Conservation (phyloP, 176 grass and related monocot genomes). For the Carex cristatella region DNA sequence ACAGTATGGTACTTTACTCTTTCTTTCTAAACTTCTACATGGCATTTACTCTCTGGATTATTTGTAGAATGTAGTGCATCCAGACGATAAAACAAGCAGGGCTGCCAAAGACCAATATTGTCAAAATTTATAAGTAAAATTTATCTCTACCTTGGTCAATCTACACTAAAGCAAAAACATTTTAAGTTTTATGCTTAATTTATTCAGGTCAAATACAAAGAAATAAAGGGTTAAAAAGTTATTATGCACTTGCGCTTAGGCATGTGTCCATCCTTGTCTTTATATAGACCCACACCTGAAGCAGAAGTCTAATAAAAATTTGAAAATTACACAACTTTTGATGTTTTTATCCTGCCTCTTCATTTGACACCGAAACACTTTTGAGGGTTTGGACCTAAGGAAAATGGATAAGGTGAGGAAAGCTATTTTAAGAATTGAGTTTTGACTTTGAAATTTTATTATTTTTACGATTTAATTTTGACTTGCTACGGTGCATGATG, state of each 20-base stretch:
- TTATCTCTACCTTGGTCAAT: too few species aligned
- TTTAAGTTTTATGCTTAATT: too few species aligned
- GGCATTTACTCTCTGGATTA: background rate
- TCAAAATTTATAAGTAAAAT: too few species aligned
- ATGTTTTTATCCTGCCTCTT: slow-evolving; percentile 82
- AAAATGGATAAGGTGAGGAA: slow-evolving; percentile 82
- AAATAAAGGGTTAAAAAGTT: too few species aligned
- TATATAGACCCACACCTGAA: too few species aligned
- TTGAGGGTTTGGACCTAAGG: slow-evolving; percentile 79
- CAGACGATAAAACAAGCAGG: too few species aligned
- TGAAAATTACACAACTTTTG: background rate
- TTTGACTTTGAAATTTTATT: background rate
- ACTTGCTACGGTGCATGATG: background rate
- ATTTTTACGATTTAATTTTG: slow-evolving; percentile 10
- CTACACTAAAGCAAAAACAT: too few species aligned
- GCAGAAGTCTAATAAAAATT: background rate
- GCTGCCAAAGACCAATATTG: too few species aligned
- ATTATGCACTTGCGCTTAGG: too few species aligned
- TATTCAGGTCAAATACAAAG: too few species aligned
- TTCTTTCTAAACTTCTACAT: background rate
- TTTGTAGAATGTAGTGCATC: too few species aligned
- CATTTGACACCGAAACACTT: slow-evolving; percentile 77
- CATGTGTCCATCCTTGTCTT: too few species aligned
- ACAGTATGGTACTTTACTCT: slow-evolving; percentile 35
- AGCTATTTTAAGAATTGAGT: background rate